These are phyloP conservation scores for Pharnaceum exiguum DNA, from an alignment of 148 eudicot genomes.

Conservation along the genomic window DNA sequence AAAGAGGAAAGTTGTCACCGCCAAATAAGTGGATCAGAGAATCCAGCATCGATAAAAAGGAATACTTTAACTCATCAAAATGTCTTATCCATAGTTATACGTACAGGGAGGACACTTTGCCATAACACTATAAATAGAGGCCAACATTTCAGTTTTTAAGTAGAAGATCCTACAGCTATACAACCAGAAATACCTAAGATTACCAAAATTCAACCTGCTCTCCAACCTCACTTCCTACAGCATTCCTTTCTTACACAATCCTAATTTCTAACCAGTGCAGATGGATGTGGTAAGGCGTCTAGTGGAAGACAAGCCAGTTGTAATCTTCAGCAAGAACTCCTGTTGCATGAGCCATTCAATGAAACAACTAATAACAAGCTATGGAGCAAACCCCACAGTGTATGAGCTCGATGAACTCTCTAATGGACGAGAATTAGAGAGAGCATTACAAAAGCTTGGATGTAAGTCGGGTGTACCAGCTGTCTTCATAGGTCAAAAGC, in stretches of 20 bases:
- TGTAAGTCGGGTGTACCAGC: slow-evolving; percentile 37
- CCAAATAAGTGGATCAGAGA: slow-evolving; percentile 8
- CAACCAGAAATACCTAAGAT: neutral
- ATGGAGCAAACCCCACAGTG: slow-evolving; percentile 33
- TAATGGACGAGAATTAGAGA: slow-evolving; percentile 35
- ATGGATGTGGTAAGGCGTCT: slow-evolving; percentile 31
- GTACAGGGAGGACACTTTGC: slow-evolving; percentile 4
- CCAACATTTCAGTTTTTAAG: slow-evolving; percentile 1
- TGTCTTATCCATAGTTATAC: slow-evolving; percentile 7
- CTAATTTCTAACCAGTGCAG: neutral
- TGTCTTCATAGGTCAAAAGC: slow-evolving; percentile 39
- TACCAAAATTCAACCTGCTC: neutral
- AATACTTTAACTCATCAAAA: slow-evolving; percentile 4
- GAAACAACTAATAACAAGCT: slow-evolving; percentile 29
- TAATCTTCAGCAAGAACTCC: slow-evolving; percentile 34
- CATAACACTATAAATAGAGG: slow-evolving; percentile 24
- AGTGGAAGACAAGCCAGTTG: slow-evolving; percentile 30
- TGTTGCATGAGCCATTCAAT: slow-evolving; percentile 39
- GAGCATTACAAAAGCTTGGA: slow-evolving; percentile 34
- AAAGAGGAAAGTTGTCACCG: slow-evolving; percentile 11
- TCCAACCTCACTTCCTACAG: neutral
- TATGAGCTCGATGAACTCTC: slow-evolving; percentile 40
- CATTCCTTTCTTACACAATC: slow-evolving; percentile 1
- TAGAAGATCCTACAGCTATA: slow-evolving; percentile 4
- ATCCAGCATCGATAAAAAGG: slow-evolving; percentile 4